Evolutionary conservation across 73 alveolate genomes (phyloP).

Genomic region (Loxodes magnus): DNA sequence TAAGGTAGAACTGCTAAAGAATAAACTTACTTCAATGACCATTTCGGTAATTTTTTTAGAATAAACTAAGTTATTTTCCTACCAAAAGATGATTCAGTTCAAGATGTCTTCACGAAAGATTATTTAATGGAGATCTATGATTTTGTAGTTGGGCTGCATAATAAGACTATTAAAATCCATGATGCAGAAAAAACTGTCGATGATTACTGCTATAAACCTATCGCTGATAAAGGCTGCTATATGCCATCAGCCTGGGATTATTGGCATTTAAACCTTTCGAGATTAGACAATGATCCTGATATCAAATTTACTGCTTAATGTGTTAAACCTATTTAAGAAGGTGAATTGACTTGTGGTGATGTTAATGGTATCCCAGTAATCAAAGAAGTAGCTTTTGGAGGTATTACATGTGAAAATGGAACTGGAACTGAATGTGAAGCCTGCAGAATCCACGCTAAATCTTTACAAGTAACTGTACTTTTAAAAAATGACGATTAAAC

Average conservation of each 20-base stretch:
- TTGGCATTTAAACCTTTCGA: constrained; percentile 71
- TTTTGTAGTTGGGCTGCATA: constrained; percentile 47
- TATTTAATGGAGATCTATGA: constrained; percentile 56
- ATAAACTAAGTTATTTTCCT: constrained; percentile 62
- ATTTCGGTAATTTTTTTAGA: constrained; percentile 84
- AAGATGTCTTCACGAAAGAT: constrained; percentile 64
- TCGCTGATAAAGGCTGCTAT: constrained; percentile 83
- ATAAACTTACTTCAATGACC: constrained; percentile 49
- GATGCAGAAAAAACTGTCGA: constrained; percentile 43
- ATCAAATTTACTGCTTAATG: constrained; percentile 74
- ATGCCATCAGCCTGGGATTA: constrained; percentile 84
- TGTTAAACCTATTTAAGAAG: constrained; percentile 56
- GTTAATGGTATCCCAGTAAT: constrained; percentile 81
- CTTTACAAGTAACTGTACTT: constrained; percentile 66
- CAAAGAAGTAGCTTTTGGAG: constrained; percentile 73
- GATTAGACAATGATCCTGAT: constrained; percentile 47
- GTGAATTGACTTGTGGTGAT: constrained; percentile 73
- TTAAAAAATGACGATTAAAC: constrained; percentile 62
- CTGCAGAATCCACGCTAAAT: constrained; percentile 70
- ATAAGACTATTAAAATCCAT: constrained; percentile 27
- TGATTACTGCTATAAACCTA: constrained; percentile 88
- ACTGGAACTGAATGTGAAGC: constrained; percentile 55
- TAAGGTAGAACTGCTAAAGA: constrained; percentile 65
- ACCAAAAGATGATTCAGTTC: constrained; percentile 24
- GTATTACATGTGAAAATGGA: constrained; percentile 52